These are phyloP conservation scores for Metarhizium sp. DNA, from an alignment of 2,329 filamentous ascomycete species.

Conservation along the genomic window DNA sequence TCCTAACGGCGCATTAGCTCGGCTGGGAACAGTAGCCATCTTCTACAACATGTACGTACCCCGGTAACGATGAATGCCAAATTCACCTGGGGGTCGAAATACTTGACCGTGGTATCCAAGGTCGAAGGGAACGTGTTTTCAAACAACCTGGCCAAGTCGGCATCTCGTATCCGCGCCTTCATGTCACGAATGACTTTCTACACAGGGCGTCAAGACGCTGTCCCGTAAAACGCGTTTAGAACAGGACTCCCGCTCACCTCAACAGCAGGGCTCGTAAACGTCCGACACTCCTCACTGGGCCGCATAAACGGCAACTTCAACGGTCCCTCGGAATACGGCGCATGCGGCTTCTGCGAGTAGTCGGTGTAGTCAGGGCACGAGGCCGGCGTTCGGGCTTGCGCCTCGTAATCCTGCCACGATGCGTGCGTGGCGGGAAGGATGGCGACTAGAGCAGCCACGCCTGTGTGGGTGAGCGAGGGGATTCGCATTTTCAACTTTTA, in stretches of 20 bases:
- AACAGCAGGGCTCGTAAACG: conserved; percentile 17
- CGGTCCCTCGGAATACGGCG: conserved; percentile 12
- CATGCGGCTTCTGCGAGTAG: conserved; percentile 14
- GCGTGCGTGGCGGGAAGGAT: background rate
- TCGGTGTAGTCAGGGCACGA: conserved; percentile 16
- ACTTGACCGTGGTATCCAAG: conserved; percentile 71
- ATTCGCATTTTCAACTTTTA: background rate
- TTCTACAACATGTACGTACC: conserved; percentile 44
- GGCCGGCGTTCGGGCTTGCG: conserved; percentile 9
- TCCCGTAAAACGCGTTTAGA: no score
- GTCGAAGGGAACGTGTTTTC: conserved; percentile 80
- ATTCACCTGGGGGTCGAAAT: conserved; percentile 55
- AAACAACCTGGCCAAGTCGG: conserved; percentile 69
- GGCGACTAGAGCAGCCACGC: background rate
- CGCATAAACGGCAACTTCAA: conserved; percentile 17
- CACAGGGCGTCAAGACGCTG: background rate
- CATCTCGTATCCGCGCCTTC: conserved; percentile 31
- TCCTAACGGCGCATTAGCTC: conserved; percentile 9
- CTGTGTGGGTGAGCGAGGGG: background rate
- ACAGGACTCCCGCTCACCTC: conserved; percentile 11
- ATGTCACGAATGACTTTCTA: conserved; percentile 23
- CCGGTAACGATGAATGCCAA: conserved; percentile 76
- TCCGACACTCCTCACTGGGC: conserved; percentile 16
- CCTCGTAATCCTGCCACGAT: background rate
- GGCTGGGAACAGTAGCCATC: background rate